phyloP scores from a whole-genome alignment of 306 rosid species.

The Trifolium repens region DNA sequence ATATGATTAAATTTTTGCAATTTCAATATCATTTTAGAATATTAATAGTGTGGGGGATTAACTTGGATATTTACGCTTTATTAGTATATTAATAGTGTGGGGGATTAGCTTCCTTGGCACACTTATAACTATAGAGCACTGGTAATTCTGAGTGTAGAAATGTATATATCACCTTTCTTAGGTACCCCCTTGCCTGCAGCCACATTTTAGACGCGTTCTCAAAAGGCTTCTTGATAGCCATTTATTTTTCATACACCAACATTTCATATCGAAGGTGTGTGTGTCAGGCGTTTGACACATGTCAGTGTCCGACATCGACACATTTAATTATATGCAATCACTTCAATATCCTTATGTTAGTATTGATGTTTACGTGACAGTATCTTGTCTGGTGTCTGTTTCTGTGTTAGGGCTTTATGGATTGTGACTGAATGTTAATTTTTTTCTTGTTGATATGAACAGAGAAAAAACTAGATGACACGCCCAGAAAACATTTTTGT shows the following conservation, averaged over 20 bases:
- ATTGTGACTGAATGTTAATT: slow-evolving; percentile 28
- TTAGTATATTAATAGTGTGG: too few relatives aligned
- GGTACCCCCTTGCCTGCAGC: not conserved
- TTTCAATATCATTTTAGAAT: not conserved
- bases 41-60: not conserved
- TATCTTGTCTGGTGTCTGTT: not conserved
- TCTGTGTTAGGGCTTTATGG: not conserved
- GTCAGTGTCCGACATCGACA: not conserved
- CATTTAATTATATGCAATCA: not conserved
- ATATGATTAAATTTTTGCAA: not conserved
- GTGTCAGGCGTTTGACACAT: not conserved
- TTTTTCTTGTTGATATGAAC: slow-evolving; percentile 43
- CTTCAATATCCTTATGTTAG: not conserved
- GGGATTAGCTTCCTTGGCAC: not conserved
- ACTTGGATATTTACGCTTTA: not conserved
- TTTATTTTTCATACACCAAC: not conserved
- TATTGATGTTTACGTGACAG: not conserved
- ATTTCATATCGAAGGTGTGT: not conserved
- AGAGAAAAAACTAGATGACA: slow-evolving; percentile 81
- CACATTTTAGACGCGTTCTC: not conserved
- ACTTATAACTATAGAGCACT: not conserved
- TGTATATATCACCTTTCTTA: not conserved
- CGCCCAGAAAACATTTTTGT: slow-evolving; percentile 69
- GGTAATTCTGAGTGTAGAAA: not conserved
- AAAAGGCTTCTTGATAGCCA: not conserved